Percentiles rank a stretch among this genome's conserved stretches.
Evolutionary conservation across 2,329 filamentous ascomycete species (phyloP).

Genomic region (Fusarium sp.): DNA sequence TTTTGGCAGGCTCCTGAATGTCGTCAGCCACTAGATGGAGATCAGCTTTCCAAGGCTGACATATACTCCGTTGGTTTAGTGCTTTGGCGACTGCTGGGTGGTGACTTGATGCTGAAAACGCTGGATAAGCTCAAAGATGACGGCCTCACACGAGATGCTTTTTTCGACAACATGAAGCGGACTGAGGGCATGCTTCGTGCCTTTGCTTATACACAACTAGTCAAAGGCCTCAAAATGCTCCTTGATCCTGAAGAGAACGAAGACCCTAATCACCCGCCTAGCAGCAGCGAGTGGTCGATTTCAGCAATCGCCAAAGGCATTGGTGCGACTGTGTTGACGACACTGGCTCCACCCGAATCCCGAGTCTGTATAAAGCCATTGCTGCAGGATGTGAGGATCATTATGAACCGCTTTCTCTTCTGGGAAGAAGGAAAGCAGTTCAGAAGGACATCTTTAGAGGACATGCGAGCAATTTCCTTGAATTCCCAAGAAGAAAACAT

Average conservation of each 20-base stretch:
- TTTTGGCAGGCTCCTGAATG: background rate
- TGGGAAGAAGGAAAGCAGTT: background rate
- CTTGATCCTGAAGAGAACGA: background rate
- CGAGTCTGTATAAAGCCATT: background rate
- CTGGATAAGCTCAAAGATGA: background rate
- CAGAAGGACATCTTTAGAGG: background rate
- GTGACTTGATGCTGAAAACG: background rate
- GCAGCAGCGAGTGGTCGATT: background rate
- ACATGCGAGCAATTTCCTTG: background rate
- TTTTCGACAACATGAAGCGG: background rate
- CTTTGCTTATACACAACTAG: background rate
- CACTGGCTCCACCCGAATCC: background rate
- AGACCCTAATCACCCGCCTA: too few relatives aligned
- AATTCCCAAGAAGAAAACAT: background rate
- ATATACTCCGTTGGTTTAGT: background rate
- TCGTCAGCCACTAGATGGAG: background rate
- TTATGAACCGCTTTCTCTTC: background rate
- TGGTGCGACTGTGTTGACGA: background rate
- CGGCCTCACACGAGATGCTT: conserved; percentile 3
- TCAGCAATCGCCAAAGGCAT: background rate
- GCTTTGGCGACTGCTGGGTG: background rate
- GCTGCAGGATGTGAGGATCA: background rate
- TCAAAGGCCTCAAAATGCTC: background rate
- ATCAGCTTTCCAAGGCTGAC: background rate
- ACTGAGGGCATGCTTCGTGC: background rate